Evolutionary conservation across 192 early-diverging fungal genomes (phyloP).

Genomic region (Paraglomus brasilianum): DNA sequence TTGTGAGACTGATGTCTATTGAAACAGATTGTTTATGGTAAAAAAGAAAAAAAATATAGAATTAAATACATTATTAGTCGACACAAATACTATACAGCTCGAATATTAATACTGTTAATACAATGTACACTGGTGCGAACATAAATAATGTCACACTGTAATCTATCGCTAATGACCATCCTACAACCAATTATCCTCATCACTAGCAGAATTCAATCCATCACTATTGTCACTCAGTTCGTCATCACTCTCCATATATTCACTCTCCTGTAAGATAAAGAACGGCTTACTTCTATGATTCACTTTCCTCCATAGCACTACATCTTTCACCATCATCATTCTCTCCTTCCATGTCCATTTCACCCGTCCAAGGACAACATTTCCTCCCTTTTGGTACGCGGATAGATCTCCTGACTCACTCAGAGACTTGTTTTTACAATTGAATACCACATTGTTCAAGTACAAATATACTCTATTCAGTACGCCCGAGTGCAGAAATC

Average conservation of each 20-base stretch:
- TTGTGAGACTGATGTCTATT: too few relatives aligned
- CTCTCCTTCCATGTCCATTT: not conserved
- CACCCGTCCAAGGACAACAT: not conserved
- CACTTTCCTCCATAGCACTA: not conserved
- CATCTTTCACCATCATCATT: slow-evolving; percentile 6
- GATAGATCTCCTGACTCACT: not conserved
- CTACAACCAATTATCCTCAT: slow-evolving; percentile 10
- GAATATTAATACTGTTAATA: too few relatives aligned
- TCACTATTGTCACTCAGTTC: too few relatives aligned
- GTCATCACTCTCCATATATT: not conserved
- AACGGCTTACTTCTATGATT: slow-evolving; percentile 11
- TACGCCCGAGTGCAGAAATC: slow-evolving; percentile 63
- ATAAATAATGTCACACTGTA: too few relatives aligned
- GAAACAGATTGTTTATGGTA: too few relatives aligned
- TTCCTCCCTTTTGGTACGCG: not conserved
- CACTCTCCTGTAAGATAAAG: slow-evolving; percentile 9
- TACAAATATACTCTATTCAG: slow-evolving; percentile 62
- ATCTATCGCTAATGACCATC: too few relatives aligned
- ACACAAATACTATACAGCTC: too few relatives aligned
- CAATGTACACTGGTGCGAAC: too few relatives aligned
- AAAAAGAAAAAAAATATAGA: too few relatives aligned
- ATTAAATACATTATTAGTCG: too few relatives aligned
- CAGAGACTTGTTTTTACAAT: slow-evolving; percentile 12
- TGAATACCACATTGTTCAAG: slow-evolving; percentile 49
- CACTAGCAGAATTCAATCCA: not conserved